phyloP scores from a whole-genome alignment of 192 early-diverging fungal genomes.

The Endogone sp. region DNA sequence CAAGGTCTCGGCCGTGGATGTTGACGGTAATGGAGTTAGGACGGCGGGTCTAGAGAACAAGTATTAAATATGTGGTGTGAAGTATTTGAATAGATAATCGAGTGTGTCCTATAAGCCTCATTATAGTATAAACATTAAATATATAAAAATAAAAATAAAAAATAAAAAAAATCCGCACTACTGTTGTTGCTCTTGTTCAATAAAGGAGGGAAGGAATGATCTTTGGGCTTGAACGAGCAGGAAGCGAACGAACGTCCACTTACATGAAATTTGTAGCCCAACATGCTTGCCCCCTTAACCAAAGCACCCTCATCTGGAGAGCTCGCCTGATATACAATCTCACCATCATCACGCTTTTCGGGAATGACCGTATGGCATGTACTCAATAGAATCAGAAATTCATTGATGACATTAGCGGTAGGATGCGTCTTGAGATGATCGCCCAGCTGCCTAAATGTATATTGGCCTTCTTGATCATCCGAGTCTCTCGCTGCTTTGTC shows the following conservation, averaged over 20 bases:
- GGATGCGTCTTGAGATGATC: constrained; percentile 55
- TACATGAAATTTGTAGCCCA: constrained; percentile 66
- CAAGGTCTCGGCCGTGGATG: constrained; percentile 40
- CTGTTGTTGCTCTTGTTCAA: too few species aligned
- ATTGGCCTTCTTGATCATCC: constrained; percentile 58
- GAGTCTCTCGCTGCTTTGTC: constrained; percentile 82
- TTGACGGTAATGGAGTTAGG: constrained; percentile 53
- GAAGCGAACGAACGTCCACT: background rate
- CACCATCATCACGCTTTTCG: constrained; percentile 55
- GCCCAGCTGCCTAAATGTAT: constrained; percentile 57
- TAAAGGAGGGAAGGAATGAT: too few species aligned
- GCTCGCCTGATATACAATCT: constrained; percentile 89
- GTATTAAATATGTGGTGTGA: too few species aligned
- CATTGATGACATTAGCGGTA: constrained; percentile 66
- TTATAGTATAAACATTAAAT: too few species aligned
- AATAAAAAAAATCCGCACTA: too few species aligned
- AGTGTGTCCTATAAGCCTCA: too few species aligned
- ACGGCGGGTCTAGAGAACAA: constrained; percentile 43
- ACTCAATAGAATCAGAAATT: constrained; percentile 87
- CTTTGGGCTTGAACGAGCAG: too few species aligned
- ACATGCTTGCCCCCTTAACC: constrained; percentile 66
- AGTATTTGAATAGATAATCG: too few species aligned
- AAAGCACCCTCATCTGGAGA: constrained; percentile 97
- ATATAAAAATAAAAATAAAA: constrained; percentile 7
- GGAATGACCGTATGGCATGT: constrained; percentile 99